Base-by-base conservation (phyloP, 140 eudicot species). In the Erigeron philadelphicus region DNA sequence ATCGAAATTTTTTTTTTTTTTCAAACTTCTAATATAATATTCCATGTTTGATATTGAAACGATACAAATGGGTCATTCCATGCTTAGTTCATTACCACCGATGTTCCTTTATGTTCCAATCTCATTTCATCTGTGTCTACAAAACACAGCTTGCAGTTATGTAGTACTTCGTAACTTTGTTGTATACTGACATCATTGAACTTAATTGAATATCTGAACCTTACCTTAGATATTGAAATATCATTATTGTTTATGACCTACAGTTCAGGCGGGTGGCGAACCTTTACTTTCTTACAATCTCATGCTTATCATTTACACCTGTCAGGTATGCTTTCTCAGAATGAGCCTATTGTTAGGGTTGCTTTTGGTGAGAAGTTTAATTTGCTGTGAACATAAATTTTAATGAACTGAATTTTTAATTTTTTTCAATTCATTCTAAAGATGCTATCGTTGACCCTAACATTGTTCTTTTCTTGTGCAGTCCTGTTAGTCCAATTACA, bases 191-290 rank as follows among this genome's bases (percentile, higher is more conserved):
- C 60, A 59, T 23, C 78, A 25, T 17, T 44, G 59, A 66, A 55
- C 52, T 68, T 67, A 75, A 56, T 21, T 46, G 41, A 21, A 40
- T 6, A 67, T 66, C 45, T 56, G 43, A 75, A 31, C 45, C 64
- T 44, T 49, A 68, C 66, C 35, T 11, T 73, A 63, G 62, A 66
- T 75, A 63, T 69, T 76, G 68, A 71, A 69, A 67, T 53, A 13
- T 48, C 48, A 54, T 49, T 64, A 41, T 55, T 75, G 67, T 73
- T 73, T 73, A 10, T 74, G 68, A 66, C 70, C 83, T 92, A 80
- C 98, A 93, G 98, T 88, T 93, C 88, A 89, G 96, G 83, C 89
- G 98, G 85, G 96, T 93, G 83, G 98, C 98, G 71, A 93, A 93
- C 72, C 84, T 85, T 48, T 93, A 93, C 87, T 93, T 93, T 77